Evolutionary conservation across 768 basidiomycete genomes (phyloP).

Genomic region (Trametes punicea): DNA sequence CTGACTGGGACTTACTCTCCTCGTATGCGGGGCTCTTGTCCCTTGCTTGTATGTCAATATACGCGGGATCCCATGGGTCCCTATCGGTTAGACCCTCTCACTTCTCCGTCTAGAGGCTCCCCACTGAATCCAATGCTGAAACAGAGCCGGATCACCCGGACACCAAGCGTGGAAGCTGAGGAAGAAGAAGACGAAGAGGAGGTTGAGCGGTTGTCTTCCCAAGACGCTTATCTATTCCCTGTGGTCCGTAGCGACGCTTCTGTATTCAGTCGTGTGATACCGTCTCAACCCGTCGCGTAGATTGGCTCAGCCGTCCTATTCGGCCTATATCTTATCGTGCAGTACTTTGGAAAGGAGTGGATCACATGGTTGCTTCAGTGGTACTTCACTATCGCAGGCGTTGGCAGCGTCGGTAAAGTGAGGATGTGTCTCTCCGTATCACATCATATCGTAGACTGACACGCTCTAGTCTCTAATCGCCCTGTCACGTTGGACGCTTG

Average conservation of each 20-base stretch:
- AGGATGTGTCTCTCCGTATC: conserved; percentile 12
- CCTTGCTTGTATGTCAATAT: conserved; percentile 66
- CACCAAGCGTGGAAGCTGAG: conserved; percentile 30
- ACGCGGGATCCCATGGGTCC: conserved; percentile 65
- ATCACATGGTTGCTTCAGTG: conserved; percentile 76
- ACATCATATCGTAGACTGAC: neutral
- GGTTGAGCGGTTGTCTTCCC: conserved; percentile 57
- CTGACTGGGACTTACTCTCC: conserved; percentile 58
- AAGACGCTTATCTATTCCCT: conserved; percentile 75
- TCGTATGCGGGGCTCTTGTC: conserved; percentile 67
- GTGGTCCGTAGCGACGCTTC: conserved; percentile 45
- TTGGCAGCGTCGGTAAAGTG: conserved; percentile 70
- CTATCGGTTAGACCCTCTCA: conserved; percentile 47
- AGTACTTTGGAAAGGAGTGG: conserved; percentile 76
- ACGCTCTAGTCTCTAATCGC: conserved; percentile 37
- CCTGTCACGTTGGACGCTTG: conserved; percentile 46
- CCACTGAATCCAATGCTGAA: neutral
- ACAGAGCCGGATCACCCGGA: conserved; percentile 18
- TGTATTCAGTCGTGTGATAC: neutral
- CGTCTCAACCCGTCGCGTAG: conserved; percentile 32
- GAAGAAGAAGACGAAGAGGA: conserved; percentile 58
- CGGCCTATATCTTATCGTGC: conserved; percentile 66
- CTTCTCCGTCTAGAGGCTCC: neutral
- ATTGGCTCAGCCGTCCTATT: conserved; percentile 68
- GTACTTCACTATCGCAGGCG: conserved; percentile 68